A percentile compares a stretch with the other conserved stretches of the same genome.
These are phyloP conservation scores for Ceratocystis ficicola DNA, from an alignment of 2,329 filamentous ascomycete genomes.

Conservation along the genomic window DNA sequence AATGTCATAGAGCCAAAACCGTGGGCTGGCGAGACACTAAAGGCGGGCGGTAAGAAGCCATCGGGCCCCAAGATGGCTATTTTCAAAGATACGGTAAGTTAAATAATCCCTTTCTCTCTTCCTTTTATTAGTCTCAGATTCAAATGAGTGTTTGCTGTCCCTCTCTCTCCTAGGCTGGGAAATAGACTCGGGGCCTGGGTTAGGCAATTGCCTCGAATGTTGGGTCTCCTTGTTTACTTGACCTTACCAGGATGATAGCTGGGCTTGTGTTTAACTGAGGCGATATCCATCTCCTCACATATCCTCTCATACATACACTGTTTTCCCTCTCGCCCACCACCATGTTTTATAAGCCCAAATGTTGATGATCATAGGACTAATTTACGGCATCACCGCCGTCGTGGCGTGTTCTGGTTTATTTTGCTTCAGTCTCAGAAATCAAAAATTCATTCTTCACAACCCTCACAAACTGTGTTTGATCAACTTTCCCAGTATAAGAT, in stretches of 20 bases:
- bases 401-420: conserved; percentile 30
- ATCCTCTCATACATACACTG: too few relatives aligned
- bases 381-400: conserved; percentile 35
- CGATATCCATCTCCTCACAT: background rate
- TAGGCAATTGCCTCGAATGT: conserved; percentile 25
- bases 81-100: conserved; percentile 91
- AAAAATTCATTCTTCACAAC: conserved; percentile 22
- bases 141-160: background rate
- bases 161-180: conserved; percentile 19
- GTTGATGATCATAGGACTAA: conserved; percentile 98
- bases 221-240: conserved; percentile 3
- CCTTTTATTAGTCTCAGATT: background rate
- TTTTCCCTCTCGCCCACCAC: background rate
- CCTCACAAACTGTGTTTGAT: conserved; percentile 18
- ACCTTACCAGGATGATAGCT: background rate
- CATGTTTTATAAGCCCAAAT: conserved; percentile 40
- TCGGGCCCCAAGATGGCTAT: conserved; percentile 68
- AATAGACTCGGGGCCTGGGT: background rate
- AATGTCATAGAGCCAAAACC: conserved; percentile 76
- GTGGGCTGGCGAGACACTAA: conserved; percentile 84
- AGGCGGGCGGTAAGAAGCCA: conserved; percentile 71
- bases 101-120: conserved; percentile 22
- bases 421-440: conserved; percentile 44
- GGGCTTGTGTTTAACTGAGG: background rate
- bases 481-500: conserved; percentile 55